A percentile compares a stretch with the other conserved stretches of the same genome.
Evolutionary conservation across 78 protist species (phyloP).

Genomic region (Dictyostelium firmibasis): DNA sequence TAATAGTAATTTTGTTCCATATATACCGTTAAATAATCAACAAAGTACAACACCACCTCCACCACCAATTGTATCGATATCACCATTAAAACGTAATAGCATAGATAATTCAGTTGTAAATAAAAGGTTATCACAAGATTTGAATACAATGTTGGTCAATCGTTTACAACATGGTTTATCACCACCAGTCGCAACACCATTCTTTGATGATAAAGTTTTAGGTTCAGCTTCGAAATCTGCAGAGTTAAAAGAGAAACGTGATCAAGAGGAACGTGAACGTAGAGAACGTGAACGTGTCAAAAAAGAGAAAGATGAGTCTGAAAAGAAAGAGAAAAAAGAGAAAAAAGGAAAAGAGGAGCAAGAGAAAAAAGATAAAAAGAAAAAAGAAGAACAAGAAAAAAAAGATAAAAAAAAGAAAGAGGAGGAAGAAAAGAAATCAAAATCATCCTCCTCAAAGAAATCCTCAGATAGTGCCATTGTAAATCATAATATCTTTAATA

Average conservation of each 20-base stretch:
- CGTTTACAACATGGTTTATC: slow-evolving; percentile 59
- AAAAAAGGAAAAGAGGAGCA: slow-evolving; percentile 39
- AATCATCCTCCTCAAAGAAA: neutral
- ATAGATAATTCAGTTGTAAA: neutral
- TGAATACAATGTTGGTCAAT: slow-evolving; percentile 26
- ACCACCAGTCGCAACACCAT: slow-evolving; percentile 64
- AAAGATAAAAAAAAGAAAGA: neutral
- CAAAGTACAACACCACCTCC: neutral
- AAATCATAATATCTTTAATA: slow-evolving; percentile 2
- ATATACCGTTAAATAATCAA: neutral
- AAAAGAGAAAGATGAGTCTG: neutral
- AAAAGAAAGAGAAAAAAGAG: slow-evolving; percentile 27
- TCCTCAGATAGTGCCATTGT: neutral
- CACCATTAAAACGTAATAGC: neutral
- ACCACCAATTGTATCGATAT: slow-evolving; percentile 3
- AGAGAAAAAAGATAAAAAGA: slow-evolving; percentile 23
- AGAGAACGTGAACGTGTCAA: slow-evolving; percentile 17
- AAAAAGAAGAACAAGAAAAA: slow-evolving; percentile 27
- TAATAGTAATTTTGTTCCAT: neutral
- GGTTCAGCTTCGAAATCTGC: neutral
- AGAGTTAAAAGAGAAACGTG: slow-evolving; percentile 22
- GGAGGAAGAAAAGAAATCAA: neutral
- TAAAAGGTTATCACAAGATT: slow-evolving; percentile 6
- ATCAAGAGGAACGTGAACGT: slow-evolving; percentile 46
- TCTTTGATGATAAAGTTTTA: slow-evolving; percentile 47